These are phyloP conservation scores for Botryotinia convoluta DNA, from an alignment of 2,329 filamentous ascomycete genomes.

Conservation along the genomic window DNA sequence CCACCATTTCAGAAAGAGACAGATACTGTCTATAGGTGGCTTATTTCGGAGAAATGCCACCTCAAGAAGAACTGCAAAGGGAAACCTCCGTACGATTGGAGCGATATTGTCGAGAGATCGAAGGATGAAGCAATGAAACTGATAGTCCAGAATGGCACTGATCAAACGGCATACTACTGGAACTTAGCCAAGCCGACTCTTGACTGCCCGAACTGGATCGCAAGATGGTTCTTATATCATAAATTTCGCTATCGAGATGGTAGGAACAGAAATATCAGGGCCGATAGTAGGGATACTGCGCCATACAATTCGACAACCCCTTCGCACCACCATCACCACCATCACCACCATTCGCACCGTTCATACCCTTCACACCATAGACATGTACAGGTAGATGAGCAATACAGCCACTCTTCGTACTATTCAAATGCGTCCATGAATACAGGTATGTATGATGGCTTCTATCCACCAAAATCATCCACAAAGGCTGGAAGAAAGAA, in stretches of 20 bases:
- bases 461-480: neutral
- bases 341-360: neutral
- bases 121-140: slow-evolving; percentile 36
- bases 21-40: slow-evolving; percentile 35
- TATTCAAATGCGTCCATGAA: neutral
- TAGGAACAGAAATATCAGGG: slow-evolving; percentile 31
- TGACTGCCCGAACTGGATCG: slow-evolving; percentile 38
- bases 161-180: slow-evolving; percentile 35
- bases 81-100: slow-evolving; percentile 38
- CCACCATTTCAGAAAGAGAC: slow-evolving; percentile 35
- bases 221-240: slow-evolving; percentile 39
- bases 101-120: slow-evolving; percentile 36
- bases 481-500: neutral
- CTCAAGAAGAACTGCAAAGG: slow-evolving; percentile 37
- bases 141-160: slow-evolving; percentile 30
- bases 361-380: neutral
- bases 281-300: slow-evolving; percentile 2
- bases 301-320: neutral
- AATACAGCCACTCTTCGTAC: slow-evolving; percentile 4
- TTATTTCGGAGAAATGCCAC: slow-evolving; percentile 34
- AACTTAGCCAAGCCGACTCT: slow-evolving; percentile 27
- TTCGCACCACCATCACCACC: neutral
- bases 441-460: slow-evolving; percentile 13
- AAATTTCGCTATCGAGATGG: slow-evolving; percentile 40
- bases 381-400: neutral